Conservation (phyloP, 2,329 filamentous ascomycete species). For the Claviceps sorghi region DNA sequence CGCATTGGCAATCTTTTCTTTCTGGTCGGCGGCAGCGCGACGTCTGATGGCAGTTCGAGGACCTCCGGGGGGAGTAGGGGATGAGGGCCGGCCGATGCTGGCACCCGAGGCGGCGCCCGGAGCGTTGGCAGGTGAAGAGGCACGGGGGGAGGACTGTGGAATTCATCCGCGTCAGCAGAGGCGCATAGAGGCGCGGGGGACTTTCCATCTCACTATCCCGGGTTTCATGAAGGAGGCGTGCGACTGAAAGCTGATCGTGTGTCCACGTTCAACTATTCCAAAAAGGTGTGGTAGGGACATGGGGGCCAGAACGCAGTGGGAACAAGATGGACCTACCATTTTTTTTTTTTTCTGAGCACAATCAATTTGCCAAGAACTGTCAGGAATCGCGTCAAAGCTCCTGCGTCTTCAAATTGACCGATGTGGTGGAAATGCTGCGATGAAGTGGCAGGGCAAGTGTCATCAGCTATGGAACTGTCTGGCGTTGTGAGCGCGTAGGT, state of each 20-base stretch:
- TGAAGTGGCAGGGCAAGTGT: constrained; percentile 8
- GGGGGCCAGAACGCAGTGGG: neutral
- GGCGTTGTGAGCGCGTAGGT: constrained; percentile 12
- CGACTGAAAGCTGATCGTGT: constrained; percentile 1
- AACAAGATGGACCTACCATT: constrained; percentile 16
- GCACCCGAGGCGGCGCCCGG: constrained; percentile 49
- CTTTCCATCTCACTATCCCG: neutral
- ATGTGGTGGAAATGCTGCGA: constrained; percentile 8
- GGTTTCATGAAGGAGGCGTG: neutral
- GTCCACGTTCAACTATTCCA: neutral
- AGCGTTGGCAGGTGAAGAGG: constrained; percentile 44
- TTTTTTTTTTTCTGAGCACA: constrained; percentile 14
- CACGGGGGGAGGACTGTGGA: constrained; percentile 40
- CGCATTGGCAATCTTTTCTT: constrained; percentile 91
- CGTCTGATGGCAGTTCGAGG: constrained; percentile 91
- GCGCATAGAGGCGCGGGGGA: neutral
- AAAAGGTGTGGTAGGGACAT: neutral
- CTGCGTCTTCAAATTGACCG: constrained; percentile 12
- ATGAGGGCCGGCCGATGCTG: constrained; percentile 62
- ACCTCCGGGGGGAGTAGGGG: constrained; percentile 79
- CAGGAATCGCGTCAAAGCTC: constrained; percentile 22
- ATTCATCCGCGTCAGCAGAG: neutral
- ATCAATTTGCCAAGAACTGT: constrained; percentile 9
- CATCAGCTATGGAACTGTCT: constrained; percentile 12
- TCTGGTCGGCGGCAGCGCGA: constrained; percentile 90